These are phyloP conservation scores for Delitschia confertaspora DNA, from an alignment of 495 filamentous ascomycete species.

Conservation along the genomic window DNA sequence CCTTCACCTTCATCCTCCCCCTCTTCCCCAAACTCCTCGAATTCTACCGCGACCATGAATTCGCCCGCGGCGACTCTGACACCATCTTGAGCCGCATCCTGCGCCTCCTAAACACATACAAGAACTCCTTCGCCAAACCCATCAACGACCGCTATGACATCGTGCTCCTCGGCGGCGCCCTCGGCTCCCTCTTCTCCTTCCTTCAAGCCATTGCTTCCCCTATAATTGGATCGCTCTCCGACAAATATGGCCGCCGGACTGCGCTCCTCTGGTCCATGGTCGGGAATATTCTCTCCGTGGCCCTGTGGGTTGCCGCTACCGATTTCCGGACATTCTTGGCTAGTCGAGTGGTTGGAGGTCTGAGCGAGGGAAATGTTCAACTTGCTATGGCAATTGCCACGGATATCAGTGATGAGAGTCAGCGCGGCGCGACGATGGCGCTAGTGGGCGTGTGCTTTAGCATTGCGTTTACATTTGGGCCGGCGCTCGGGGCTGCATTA, in stretches of 20 bases:
- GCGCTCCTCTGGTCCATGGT: conserved; percentile 87
- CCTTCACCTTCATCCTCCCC: conserved; percentile 95
- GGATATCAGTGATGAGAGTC: conserved; percentile 78
- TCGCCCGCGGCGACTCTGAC: conserved; percentile 42
- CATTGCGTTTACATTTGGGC: conserved; percentile 93
- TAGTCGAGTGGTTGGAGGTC: conserved; percentile 79
- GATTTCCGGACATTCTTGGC: conserved; percentile 95
- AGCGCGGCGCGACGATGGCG: conserved; percentile 84
- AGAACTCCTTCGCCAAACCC: conserved; percentile 81
- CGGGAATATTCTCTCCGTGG: conserved; percentile 88
- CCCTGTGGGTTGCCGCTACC: conserved; percentile 84
- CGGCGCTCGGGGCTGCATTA: conserved; percentile 79
- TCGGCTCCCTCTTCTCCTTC: conserved; percentile 87
- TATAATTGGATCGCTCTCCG: conserved; percentile 79
- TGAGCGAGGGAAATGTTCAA: conserved; percentile 96
- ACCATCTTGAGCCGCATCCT: conserved; percentile 72
- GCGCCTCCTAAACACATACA: conserved; percentile 83
- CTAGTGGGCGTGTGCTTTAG: conserved; percentile 94
- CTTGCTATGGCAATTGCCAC: conserved; percentile 94
- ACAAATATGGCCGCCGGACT: conserved; percentile 77
- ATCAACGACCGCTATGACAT: conserved; percentile 97
- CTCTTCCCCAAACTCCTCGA: conserved; percentile 89
- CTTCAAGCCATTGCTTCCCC: conserved; percentile 91
- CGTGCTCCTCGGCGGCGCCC: conserved; percentile 85
- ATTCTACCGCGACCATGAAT: conserved; percentile 77